Evolutionary conservation across 139 green algal genomes (phyloP).

Genomic region (Tetradesmus obliquus): DNA sequence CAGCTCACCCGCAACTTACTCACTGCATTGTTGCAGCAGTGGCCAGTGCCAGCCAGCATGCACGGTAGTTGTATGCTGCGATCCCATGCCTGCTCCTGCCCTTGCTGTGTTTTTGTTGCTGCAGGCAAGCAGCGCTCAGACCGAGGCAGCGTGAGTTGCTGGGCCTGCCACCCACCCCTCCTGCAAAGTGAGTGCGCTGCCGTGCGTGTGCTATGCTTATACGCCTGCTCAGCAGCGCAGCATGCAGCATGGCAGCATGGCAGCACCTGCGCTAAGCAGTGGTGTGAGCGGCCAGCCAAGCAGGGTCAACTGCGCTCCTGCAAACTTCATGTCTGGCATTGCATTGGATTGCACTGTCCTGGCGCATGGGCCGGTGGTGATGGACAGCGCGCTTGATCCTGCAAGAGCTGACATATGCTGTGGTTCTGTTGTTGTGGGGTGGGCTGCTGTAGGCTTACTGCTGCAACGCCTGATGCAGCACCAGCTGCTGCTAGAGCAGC

Average conservation of each 20-base stretch:
- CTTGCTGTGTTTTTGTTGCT: neutral
- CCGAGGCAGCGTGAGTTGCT: slow-evolving; percentile 51
- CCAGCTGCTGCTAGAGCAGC: slow-evolving; percentile 21
- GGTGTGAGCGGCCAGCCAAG: no score
- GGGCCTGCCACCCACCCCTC: slow-evolving; percentile 52
- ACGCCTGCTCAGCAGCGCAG: neutral
- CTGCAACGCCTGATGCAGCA: neutral
- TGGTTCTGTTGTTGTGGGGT: neutral
- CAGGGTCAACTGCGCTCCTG: no score
- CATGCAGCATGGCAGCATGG: neutral
- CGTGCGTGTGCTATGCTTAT: neutral
- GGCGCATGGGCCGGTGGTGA: no score
- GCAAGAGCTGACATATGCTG: neutral
- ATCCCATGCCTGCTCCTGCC: neutral
- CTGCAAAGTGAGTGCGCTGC: slow-evolving; percentile 47
- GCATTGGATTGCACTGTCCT: no score
- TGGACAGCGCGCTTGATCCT: neutral
- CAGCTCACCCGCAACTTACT: no score
- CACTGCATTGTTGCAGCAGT: no score
- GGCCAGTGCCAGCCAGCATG: no score
- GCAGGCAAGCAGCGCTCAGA: slow-evolving; percentile 42
- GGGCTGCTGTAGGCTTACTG: slow-evolving; percentile 41
- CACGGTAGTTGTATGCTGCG: no score
- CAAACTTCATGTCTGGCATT: no score
- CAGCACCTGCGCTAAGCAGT: neutral